Evolutionary conservation across 2,329 filamentous ascomycete genomes (phyloP).

Genomic region (Colletotrichum euphorbiae): DNA sequence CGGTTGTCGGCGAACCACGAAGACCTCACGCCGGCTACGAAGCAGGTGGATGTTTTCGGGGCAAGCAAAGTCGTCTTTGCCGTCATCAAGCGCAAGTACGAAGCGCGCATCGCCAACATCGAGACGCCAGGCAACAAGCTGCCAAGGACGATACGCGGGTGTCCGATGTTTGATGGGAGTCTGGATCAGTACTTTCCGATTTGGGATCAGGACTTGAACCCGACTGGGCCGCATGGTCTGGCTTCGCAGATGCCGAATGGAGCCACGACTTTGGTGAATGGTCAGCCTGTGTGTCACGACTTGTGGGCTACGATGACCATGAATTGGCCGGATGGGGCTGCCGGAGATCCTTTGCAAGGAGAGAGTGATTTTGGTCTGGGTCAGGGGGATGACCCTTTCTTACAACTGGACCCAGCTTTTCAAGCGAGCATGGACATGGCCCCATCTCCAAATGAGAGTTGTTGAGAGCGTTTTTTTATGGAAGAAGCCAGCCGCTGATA

Average conservation of each 20-base stretch:
- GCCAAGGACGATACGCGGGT: slow-evolving; percentile 46
- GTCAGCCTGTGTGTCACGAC: slow-evolving; percentile 53
- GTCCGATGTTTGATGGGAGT: slow-evolving; percentile 65
- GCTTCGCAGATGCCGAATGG: not conserved
- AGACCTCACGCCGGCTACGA: slow-evolving; percentile 44
- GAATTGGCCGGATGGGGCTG: slow-evolving; percentile 51
- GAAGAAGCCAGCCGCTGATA: too few relatives aligned
- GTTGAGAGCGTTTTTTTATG: not conserved
- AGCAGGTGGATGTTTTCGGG: slow-evolving; percentile 55
- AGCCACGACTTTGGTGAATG: slow-evolving; percentile 32
- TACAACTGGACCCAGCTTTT: slow-evolving; percentile 19
- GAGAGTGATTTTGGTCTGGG: slow-evolving; percentile 10
- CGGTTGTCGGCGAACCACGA: slow-evolving; percentile 47
- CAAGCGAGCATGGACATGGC: slow-evolving; percentile 6
- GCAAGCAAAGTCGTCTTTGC: slow-evolving; percentile 60
- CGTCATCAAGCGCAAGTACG: slow-evolving; percentile 60
- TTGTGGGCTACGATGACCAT: slow-evolving; percentile 63
- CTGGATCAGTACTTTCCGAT: slow-evolving; percentile 58
- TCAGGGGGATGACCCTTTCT: not conserved
- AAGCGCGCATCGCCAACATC: slow-evolving; percentile 52
- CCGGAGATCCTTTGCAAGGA: not conserved
- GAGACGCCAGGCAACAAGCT: slow-evolving; percentile 43
- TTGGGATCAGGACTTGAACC: slow-evolving; percentile 56
- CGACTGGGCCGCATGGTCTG: slow-evolving; percentile 20
- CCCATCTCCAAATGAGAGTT: slow-evolving; percentile 2